These are phyloP conservation scores for Serendipita vermifera DNA, from an alignment of 768 basidiomycete species.

Conservation along the genomic window DNA sequence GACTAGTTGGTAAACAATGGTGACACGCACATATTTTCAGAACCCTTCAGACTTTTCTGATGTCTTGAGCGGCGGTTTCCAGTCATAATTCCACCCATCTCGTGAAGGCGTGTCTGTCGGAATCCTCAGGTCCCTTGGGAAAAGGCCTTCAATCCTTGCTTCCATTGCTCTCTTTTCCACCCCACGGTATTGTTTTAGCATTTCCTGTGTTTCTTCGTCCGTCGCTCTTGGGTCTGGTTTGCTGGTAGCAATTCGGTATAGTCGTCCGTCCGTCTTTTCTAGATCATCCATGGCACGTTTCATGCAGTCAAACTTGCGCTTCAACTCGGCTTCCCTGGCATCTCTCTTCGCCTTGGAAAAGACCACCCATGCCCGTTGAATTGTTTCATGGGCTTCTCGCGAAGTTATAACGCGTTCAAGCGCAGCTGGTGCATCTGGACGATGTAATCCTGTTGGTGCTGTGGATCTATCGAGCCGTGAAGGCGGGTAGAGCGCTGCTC, in stretches of 20 bases:
- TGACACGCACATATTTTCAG: not conserved
- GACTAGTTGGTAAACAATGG: too few species aligned
- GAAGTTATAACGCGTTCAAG: constrained; percentile 79
- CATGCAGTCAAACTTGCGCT: constrained; percentile 74
- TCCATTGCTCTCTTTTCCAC: constrained; percentile 60
- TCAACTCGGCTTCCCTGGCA: constrained; percentile 50
- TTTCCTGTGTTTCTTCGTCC: constrained; percentile 54
- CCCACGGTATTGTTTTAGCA: constrained; percentile 50
- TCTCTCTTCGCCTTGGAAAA: constrained; percentile 64
- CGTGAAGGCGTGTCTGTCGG: constrained; percentile 77
- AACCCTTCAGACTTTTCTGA: not conserved
- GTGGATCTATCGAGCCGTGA: constrained; percentile 57
- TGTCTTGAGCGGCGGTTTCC: constrained; percentile 43
- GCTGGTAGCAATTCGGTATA: constrained; percentile 18
- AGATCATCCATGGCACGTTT: constrained; percentile 73
- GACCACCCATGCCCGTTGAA: constrained; percentile 80
- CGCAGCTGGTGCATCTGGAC: constrained; percentile 62
- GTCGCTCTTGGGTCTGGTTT: constrained; percentile 26
- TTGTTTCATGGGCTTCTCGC: constrained; percentile 80
- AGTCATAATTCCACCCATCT: constrained; percentile 79
- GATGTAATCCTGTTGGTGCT: constrained; percentile 66
- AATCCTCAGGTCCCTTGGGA: constrained; percentile 75
- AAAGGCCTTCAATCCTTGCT: constrained; percentile 41
- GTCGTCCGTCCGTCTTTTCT: constrained; percentile 39
- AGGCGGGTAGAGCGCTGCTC: constrained; percentile 66